Percentiles rank a stretch among this genome's conserved stretches.
Conservation (phyloP, 192 early-diverging fungal species). For the Entrophospora sp. region DNA sequence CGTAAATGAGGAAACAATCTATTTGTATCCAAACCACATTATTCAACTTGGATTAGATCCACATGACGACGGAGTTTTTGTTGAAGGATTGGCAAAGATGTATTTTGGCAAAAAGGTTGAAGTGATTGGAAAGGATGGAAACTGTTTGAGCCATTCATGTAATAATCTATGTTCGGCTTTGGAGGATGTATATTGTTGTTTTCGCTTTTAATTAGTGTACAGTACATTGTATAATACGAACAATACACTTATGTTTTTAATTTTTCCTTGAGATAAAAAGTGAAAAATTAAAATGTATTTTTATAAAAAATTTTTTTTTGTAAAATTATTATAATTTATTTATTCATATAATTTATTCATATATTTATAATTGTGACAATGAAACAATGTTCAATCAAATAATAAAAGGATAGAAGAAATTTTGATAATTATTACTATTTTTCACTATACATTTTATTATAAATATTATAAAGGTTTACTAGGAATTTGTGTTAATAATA, state of each 20-base stretch:
- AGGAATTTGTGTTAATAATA: constrained; percentile 60
- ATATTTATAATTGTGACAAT: no score
- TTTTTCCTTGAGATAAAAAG: background rate
- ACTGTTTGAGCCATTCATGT: background rate
- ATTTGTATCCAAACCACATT: constrained; percentile 30
- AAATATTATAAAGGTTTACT: background rate
- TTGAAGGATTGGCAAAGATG: constrained; percentile 31
- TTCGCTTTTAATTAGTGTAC: background rate
- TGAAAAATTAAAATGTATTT: background rate
- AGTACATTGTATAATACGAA: background rate
- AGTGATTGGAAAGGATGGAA: constrained; percentile 13
- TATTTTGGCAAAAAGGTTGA: constrained; percentile 36
- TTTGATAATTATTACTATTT: background rate
- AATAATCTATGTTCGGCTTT: background rate
- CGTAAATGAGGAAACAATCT: constrained; percentile 5
- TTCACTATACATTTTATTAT: background rate
- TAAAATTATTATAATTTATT: no score
- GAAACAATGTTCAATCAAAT: no score
- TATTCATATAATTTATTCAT: no score
- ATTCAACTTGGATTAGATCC: constrained; percentile 36
- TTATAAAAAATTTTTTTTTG: no score
- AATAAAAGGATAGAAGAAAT: background rate
- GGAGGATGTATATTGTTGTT: background rate
- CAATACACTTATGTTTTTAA: background rate
- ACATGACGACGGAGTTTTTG: constrained; percentile 28